Conservation (phyloP, 2,329 filamentous ascomycete species). For the Colletotrichum horii region DNA sequence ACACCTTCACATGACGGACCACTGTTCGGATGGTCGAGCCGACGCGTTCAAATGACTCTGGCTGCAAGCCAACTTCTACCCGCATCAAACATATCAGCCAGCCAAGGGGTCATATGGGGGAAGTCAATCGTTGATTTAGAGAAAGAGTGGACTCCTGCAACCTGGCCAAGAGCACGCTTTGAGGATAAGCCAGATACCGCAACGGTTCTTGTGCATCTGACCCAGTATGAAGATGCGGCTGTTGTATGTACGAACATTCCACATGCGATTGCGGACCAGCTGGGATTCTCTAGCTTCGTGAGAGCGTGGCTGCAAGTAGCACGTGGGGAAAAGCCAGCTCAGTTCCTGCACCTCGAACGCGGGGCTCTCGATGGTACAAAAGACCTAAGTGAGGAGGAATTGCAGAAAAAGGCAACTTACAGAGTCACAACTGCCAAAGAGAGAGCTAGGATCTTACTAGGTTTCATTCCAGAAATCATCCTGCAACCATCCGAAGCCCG, state of each 20-base stretch:
- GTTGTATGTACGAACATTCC: conserved; percentile 24
- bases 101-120: neutral
- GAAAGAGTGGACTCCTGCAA: neutral
- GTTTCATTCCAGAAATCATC: conserved; percentile 12
- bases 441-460: neutral
- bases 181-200: conserved; percentile 22
- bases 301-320: conserved; percentile 24
- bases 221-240: conserved; percentile 21
- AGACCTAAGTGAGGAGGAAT: neutral
- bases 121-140: neutral
- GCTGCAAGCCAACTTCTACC: neutral
- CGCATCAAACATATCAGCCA: too few species aligned
- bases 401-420: neutral
- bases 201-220: conserved; percentile 26
- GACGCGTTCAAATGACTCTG: neutral
- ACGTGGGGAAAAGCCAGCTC: conserved; percentile 12
- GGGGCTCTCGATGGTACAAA: conserved; percentile 12
- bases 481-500: conserved; percentile 5
- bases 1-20: neutral
- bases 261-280: conserved; percentile 25
- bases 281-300: conserved; percentile 24
- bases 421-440: neutral
- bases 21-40: conserved; percentile 21
- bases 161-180: conserved; percentile 22
- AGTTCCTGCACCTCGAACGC: conserved; percentile 13